phyloP scores from a whole-genome alignment of 768 basidiomycete species.

The Podaxis carcinomalis region DNA sequence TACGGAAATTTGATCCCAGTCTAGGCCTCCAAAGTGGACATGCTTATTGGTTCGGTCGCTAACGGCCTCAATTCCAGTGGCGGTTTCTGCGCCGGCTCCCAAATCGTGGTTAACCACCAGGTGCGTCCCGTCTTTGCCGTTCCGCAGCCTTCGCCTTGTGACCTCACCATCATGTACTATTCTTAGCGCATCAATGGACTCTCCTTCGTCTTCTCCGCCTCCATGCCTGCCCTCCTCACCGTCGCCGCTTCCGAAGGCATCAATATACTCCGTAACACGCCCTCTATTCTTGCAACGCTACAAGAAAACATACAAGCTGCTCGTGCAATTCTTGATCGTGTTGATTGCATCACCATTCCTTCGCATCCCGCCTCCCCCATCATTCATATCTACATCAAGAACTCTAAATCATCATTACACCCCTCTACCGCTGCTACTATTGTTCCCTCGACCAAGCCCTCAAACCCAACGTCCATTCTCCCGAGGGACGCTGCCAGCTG shows the following conservation, averaged over 20 bases:
- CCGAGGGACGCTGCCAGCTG: conserved; percentile 38
- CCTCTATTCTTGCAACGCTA: conserved; percentile 69
- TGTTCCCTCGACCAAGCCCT: conserved; percentile 9
- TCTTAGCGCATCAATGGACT: conserved; percentile 89
- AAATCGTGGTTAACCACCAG: conserved; percentile 83
- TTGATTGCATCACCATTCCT: conserved; percentile 79
- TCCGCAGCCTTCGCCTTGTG: background rate
- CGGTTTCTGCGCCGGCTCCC: conserved; percentile 93
- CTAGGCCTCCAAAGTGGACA: conserved; percentile 86
- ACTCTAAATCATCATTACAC: conserved; percentile 21
- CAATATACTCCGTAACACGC: conserved; percentile 69
- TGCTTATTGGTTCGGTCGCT: conserved; percentile 89
- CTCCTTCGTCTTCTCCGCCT: conserved; percentile 93
- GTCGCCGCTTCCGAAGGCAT: conserved; percentile 87
- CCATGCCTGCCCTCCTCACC: conserved; percentile 86
- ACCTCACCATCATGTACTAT: background rate
- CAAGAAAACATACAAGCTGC: conserved; percentile 79
- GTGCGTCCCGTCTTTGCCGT: conserved; percentile 29
- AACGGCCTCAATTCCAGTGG: conserved; percentile 80
- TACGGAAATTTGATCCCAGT: background rate
- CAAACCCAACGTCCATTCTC: conserved; percentile 7
- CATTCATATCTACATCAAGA: conserved; percentile 74
- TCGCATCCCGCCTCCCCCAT: conserved; percentile 85
- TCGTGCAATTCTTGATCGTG: conserved; percentile 74
- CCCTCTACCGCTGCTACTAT: conserved; percentile 21